A percentile compares a stretch with the other conserved stretches of the same genome.
These are phyloP conservation scores for Beauveria rudraprayagi DNA, from an alignment of 2,329 filamentous ascomycete species.

Conservation along the genomic window DNA sequence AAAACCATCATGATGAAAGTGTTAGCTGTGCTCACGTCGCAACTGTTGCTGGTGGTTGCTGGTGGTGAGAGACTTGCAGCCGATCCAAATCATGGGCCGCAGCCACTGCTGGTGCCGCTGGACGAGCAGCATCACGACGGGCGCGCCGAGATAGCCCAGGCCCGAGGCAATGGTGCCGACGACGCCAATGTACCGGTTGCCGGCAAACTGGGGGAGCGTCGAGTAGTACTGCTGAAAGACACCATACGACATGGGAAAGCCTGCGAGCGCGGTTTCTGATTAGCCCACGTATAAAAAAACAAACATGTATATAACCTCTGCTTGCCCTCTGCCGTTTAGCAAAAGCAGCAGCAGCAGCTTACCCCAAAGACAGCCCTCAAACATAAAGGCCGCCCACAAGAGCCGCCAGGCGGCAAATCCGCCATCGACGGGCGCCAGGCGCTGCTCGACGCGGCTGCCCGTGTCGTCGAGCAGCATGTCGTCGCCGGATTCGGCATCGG, in stretches of 20 bases:
- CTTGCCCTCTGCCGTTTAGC: neutral
- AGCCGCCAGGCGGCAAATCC: slow-evolving; percentile 18
- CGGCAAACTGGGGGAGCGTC: slow-evolving; percentile 17
- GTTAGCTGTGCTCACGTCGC: too few relatives aligned
- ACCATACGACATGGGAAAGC: slow-evolving; percentile 21
- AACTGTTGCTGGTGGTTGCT: neutral
- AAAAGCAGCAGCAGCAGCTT: neutral
- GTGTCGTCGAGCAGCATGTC: neutral
- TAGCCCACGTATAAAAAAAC: neutral
- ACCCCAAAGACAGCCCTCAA: slow-evolving; percentile 20
- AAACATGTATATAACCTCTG: neutral
- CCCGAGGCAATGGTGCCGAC: slow-evolving; percentile 20
- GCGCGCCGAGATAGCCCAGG: slow-evolving; percentile 21
- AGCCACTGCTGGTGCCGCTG: slow-evolving; percentile 11
- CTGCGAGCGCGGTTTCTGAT: slow-evolving; percentile 6
- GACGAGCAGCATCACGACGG: slow-evolving; percentile 17
- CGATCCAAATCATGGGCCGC: slow-evolving; percentile 13
- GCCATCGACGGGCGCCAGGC: slow-evolving; percentile 17
- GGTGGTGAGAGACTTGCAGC: neutral
- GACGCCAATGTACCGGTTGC: slow-evolving; percentile 17
- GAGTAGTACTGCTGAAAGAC: slow-evolving; percentile 24
- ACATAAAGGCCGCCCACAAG: slow-evolving; percentile 17
- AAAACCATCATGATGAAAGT: neutral
- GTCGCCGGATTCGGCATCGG: neutral
- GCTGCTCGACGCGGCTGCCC: neutral